phyloP scores from a whole-genome alignment of 2,329 filamentous ascomycete species.

The Catunica adiposa region DNA sequence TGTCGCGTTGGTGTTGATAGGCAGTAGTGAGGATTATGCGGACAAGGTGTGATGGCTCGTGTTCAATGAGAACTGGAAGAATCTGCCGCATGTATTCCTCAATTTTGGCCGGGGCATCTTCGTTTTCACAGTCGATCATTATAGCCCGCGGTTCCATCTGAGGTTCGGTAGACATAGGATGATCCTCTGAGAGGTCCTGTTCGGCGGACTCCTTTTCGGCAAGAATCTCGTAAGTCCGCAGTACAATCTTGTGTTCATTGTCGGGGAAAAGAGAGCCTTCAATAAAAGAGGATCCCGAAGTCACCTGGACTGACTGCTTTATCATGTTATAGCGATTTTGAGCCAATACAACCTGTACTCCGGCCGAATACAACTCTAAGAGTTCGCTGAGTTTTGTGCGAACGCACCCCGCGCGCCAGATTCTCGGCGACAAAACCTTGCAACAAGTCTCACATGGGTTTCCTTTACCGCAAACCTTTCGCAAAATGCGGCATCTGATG shows the following conservation, averaged over 20 bases:
- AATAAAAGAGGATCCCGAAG: constrained; percentile 33
- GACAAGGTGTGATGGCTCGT: constrained; percentile 44
- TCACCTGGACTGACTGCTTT: constrained; percentile 33
- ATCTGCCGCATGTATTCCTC: constrained; percentile 45
- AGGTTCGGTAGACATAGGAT: constrained; percentile 16
- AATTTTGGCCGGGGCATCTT: constrained; percentile 42
- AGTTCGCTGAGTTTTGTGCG: constrained; percentile 45
- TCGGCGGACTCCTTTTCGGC: constrained; percentile 20
- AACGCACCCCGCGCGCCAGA: constrained; percentile 50
- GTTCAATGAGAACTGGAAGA: constrained; percentile 39
- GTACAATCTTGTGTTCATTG: constrained; percentile 20
- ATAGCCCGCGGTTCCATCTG: constrained; percentile 25
- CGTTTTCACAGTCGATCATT: constrained; percentile 44
- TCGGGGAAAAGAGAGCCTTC: constrained; percentile 45
- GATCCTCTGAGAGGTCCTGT: constrained; percentile 14
- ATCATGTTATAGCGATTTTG: constrained; percentile 41
- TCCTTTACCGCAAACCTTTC: constrained; percentile 50
- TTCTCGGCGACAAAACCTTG: constrained; percentile 44
- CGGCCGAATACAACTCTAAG: constrained; percentile 46
- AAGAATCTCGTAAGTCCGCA: constrained; percentile 19
- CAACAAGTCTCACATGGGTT: constrained; percentile 46
- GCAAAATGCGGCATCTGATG: constrained; percentile 47
- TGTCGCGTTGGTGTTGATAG: constrained; percentile 17
- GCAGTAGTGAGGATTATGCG: constrained; percentile 40
- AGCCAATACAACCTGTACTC: constrained; percentile 45